These are phyloP conservation scores for Chlamydomonas asymmetrica DNA, from an alignment of 139 green algal genomes.

Conservation along the genomic window DNA sequence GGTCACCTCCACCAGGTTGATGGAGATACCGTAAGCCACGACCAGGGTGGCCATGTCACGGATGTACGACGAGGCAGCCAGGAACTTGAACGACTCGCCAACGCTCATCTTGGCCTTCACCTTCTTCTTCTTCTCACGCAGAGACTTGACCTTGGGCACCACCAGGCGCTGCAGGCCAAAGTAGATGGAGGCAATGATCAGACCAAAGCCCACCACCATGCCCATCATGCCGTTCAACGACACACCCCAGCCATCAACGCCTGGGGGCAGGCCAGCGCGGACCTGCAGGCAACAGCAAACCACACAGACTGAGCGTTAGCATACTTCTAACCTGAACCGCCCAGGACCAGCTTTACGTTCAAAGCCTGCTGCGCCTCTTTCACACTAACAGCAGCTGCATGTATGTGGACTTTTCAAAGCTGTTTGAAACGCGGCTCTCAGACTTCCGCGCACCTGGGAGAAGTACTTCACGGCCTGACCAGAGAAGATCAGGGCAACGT, in stretches of 20 bases:
- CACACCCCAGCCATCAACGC: slow-evolving; percentile 95
- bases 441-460: slow-evolving; percentile 77
- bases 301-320: too few species aligned
- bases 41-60: slow-evolving; percentile 92
- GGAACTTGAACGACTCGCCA: slow-evolving; percentile 92
- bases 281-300: slow-evolving; percentile 65
- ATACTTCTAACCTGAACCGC: too few species aligned
- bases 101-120: slow-evolving; percentile 91
- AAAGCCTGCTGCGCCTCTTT: too few species aligned
- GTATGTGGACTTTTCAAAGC: too few species aligned
- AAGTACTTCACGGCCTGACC: slow-evolving; percentile 96
- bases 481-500: slow-evolving; percentile 98
- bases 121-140: slow-evolving; percentile 83
- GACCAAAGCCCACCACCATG: slow-evolving; percentile 91
- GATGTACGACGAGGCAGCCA: slow-evolving; percentile 94
- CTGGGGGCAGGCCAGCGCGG: slow-evolving; percentile 84
- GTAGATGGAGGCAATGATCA: slow-evolving; percentile 85
- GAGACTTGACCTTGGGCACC: slow-evolving; percentile 70
- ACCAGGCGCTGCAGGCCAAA: slow-evolving; percentile 84
- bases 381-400: too few species aligned
- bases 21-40: slow-evolving; percentile 97
- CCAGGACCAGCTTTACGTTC: too few species aligned
- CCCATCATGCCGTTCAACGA: slow-evolving; percentile 96
- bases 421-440: too few species aligned
- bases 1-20: slow-evolving; percentile 99